Base-by-base conservation (phyloP, 2,329 filamentous ascomycete genomes). In the Corinectria fuckeliana region DNA sequence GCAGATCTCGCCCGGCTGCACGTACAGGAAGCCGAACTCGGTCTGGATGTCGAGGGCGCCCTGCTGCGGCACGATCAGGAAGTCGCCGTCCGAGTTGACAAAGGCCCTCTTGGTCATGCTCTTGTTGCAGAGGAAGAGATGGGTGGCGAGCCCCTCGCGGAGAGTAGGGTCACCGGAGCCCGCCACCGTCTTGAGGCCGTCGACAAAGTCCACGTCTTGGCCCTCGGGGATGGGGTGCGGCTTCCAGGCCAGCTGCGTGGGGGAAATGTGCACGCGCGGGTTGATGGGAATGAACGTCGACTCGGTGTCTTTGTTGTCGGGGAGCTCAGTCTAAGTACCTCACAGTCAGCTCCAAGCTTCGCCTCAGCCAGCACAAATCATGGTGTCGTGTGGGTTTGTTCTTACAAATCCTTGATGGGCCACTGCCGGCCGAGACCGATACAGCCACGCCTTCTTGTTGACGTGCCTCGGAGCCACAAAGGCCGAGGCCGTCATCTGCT, bases 21-120 rank as follows among this genome's bases (percentile, higher is more conserved):
- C 86, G 52, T 87, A 81, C 2, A 90, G 71, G 32, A 80, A 81
- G 11, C 88, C 88, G 18, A 90, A 81, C 69, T 91, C 88, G 8
- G 88, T 90, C 72, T 88, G 87, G 45, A 90, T 87, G 67, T 90
- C 84, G 13, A 91, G 77, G 0, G 82, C 77, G n/a, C 88, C 88
- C 63, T 87, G 81, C 64, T 90, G 88, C 0, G 84, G 86, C 8
- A 90, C 80, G 49, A 90, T 86, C 50, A 90, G 77, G 62, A 88
- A 82, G 69, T 90, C 88, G 23, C 88, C 88, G 64, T 91, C 88
- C 1, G 85, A 84, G 65, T 82, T 83, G 64, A 77, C 80, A 62
- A 82, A 83, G 0, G 82, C 81, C 16, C 75, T 71, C 4, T 76
- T 75, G 7, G 71, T 69, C 82, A 84, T 84, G 64, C 68, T 75